phyloP scores from a whole-genome alignment of 2,329 filamentous ascomycete genomes.

The Ophiostoma piceae region DNA sequence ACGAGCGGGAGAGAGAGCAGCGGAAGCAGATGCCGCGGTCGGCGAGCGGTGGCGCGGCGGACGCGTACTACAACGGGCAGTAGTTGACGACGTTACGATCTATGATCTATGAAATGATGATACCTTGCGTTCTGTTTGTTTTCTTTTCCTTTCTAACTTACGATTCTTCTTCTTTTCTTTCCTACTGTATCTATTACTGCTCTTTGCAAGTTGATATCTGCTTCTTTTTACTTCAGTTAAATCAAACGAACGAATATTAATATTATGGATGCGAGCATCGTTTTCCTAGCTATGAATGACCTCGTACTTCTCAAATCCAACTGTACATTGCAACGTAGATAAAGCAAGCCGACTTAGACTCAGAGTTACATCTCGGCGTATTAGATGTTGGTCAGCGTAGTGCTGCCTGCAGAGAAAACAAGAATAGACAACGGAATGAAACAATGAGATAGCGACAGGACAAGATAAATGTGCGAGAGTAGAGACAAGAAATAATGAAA shows the following conservation, averaged over 20 bases:
- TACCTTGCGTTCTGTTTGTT: not conserved
- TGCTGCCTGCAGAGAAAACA: no score
- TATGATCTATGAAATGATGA: not conserved
- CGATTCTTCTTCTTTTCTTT: not conserved
- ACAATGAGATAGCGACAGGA: no score
- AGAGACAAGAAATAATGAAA: no score
- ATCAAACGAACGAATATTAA: not conserved
- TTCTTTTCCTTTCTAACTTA: not conserved
- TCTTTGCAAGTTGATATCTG: not conserved
- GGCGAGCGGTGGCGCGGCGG: constrained; percentile 24
- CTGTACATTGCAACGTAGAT: not conserved
- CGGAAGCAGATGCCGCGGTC: constrained; percentile 2
- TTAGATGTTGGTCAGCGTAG: not conserved
- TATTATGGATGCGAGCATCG: constrained; percentile 3
- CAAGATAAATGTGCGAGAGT: no score
- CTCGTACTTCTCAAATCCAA: not conserved
- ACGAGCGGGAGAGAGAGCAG: no score
- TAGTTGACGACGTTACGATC: not conserved
- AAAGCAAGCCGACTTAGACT: not conserved
- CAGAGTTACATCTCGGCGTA: not conserved
- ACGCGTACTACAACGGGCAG: constrained; percentile 24
- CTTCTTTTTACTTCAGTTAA: not conserved
- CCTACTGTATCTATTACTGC: not conserved
- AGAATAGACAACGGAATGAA: no score
- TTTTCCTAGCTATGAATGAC: not conserved